Percentiles rank a stretch among this genome's conserved stretches.
Evolutionary conservation across 148 eudicot genomes (phyloP).

Genomic region (Arctostaphylos glauca): DNA sequence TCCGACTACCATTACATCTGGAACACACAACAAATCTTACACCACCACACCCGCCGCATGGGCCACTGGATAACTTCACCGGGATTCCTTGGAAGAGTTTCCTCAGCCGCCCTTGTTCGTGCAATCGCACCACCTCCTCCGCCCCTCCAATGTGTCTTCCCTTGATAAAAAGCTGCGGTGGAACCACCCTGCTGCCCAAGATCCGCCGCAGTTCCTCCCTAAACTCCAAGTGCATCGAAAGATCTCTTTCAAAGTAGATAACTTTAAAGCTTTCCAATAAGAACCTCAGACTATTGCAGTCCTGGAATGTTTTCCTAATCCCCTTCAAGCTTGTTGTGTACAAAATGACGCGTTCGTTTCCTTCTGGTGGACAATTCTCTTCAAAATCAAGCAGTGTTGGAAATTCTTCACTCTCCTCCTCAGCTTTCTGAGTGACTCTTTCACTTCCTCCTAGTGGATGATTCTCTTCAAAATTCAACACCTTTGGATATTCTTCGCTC

Average conservation of each 20-base stretch:
- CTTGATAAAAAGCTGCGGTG: constrained; percentile 70
- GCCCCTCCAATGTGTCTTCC: constrained; percentile 80
- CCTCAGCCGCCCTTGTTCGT: constrained; percentile 62
- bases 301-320: constrained; percentile 63
- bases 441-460: neutral
- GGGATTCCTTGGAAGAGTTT: constrained; percentile 59
- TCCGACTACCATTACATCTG: constrained; percentile 64
- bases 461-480: neutral
- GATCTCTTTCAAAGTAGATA: constrained; percentile 51
- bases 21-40: constrained; percentile 53
- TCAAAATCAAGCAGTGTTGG: constrained; percentile 35
- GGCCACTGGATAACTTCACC: constrained; percentile 12
- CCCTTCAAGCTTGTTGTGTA: constrained; percentile 78
- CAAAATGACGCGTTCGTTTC: constrained; percentile 44
- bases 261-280: constrained; percentile 54
- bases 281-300: constrained; percentile 47
- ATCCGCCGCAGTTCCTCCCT: constrained; percentile 59
- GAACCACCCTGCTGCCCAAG: constrained; percentile 46
- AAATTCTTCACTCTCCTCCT: constrained; percentile 3
- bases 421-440: neutral
- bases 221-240: constrained; percentile 60
- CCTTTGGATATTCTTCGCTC: neutral
- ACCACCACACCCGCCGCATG: constrained; percentile 57
- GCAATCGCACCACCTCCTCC: constrained; percentile 53
- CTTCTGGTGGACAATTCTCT: constrained; percentile 63